Evolutionary conservation across 805 yeast species (phyloP), one percentile per base, ranked within the genome.

Genomic region (Suhomyces tanzawaensis): DNA sequence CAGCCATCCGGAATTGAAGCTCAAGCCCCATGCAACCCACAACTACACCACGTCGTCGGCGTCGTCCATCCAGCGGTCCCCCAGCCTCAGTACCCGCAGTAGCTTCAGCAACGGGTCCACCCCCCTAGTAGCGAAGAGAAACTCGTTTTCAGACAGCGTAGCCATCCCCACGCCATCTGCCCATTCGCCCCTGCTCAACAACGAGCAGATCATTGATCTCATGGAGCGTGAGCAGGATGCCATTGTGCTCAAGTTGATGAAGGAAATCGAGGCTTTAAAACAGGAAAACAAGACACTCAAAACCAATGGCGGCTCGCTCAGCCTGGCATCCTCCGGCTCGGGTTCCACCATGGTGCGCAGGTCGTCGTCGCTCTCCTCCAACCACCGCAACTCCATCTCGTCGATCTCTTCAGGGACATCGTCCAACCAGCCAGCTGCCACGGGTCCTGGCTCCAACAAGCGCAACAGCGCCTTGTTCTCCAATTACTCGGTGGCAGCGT

Each of bases 201-300:
- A 69, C 7, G 81, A 73, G 19, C 74, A 76, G 44, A 65, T 76
- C 14, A 71, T 79, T 26, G 81, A 79, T 51, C 53, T 70, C 24
- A 76, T 83, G 80, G 90, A 83, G 49, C 69, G 79, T 36, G 88
- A 83, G 58, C 89, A 83, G 55, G 90, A 83, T 51, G 86, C 85
- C 2, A 79, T 82, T 17, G 89, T 82, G 14, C 62, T 82, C 51
- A 75, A 72, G 54, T 62, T 82, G 29, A 81, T 81, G 77, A 72
- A 74, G 37, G 87, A 82, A 52, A 81, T 83, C 24, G 66, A 66
- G 18, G 41, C 47, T 5, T 57, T 82, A 43, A 75, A 72, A 46
- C 77, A 75, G 13, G 86, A 81, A 47, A 77, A 75, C 47, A 64
- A 64, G 28, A 43, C 50, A 7, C 57, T 76, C 32, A 65, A 57